These are phyloP conservation scores for Purpureocillium takamizusanense DNA, from an alignment of 2,329 filamentous ascomycete species.

Conservation along the genomic window DNA sequence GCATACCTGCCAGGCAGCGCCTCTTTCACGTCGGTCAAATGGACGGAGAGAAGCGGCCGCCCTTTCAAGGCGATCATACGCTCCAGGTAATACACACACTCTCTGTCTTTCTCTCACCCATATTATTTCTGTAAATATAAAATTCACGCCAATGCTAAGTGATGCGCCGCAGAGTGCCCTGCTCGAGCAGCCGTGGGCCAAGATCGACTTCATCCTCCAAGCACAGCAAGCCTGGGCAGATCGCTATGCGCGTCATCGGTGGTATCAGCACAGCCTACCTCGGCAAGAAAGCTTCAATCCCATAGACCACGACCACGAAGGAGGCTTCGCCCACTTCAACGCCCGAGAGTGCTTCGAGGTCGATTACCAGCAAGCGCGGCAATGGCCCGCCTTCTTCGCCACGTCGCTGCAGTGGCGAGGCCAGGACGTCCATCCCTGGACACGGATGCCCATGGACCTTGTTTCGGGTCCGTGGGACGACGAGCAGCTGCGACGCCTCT, in stretches of 20 bases:
- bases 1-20: slow-evolving; percentile 11
- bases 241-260: slow-evolving; percentile 22
- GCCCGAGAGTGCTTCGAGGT: slow-evolving; percentile 25
- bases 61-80: slow-evolving; percentile 24
- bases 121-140: too few relatives aligned
- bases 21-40: slow-evolving; percentile 8
- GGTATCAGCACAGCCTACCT: slow-evolving; percentile 23
- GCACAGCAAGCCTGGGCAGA: slow-evolving; percentile 39
- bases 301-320: slow-evolving; percentile 11
- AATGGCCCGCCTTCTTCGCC: slow-evolving; percentile 13
- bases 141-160: slow-evolving; percentile 4
- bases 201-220: slow-evolving; percentile 34
- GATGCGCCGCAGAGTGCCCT: slow-evolving; percentile 27
- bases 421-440: slow-evolving; percentile 27
- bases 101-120: too few relatives aligned
- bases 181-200: slow-evolving; percentile 33
- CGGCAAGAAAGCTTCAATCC: slow-evolving; percentile 6
- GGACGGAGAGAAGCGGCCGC: slow-evolving; percentile 1
- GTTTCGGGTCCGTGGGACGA: slow-evolving; percentile 33
- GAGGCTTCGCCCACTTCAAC: slow-evolving; percentile 19
- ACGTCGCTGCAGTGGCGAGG: slow-evolving; percentile 12
- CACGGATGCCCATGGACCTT: slow-evolving; percentile 29
- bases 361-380: slow-evolving; percentile 20
- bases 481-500: slow-evolving; percentile 28
- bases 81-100: slow-evolving; percentile 40